Percentiles rank a stretch among this genome's conserved stretches.
These are phyloP conservation scores for Solanum lycopersicoides DNA, from an alignment of 257 asterid genomes.

Conservation along the genomic window DNA sequence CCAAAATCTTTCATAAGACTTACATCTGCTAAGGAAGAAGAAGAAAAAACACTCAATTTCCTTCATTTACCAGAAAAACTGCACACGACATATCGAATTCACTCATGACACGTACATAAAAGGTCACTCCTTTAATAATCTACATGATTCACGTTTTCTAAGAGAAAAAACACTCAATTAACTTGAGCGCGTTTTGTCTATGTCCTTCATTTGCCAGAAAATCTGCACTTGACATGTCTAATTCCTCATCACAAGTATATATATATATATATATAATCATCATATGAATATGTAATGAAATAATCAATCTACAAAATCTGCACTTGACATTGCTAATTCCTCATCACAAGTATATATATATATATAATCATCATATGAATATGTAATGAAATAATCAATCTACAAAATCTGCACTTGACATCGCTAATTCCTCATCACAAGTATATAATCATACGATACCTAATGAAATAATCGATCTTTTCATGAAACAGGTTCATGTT, in stretches of 20 bases:
- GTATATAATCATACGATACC: no score
- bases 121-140: background rate
- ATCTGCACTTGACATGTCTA: background rate
- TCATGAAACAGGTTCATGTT: slow-evolving; percentile 56
- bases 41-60: background rate
- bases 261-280: background rate
- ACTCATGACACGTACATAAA: background rate
- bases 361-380: no score
- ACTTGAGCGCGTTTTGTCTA: background rate
- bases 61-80: background rate
- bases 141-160: background rate
- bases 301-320: background rate
- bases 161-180: background rate
- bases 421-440: background rate
- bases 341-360: background rate
- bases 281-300: background rate
- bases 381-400: background rate
- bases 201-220: background rate
- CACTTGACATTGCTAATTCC: background rate
- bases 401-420: background rate
- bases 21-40: background rate
- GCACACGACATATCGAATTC: background rate
- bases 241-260: background rate
- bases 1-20: background rate
- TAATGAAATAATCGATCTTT: background rate